These are phyloP conservation scores for Trichoderma koningii DNA, from an alignment of 2,329 filamentous ascomycete genomes.

Conservation along the genomic window DNA sequence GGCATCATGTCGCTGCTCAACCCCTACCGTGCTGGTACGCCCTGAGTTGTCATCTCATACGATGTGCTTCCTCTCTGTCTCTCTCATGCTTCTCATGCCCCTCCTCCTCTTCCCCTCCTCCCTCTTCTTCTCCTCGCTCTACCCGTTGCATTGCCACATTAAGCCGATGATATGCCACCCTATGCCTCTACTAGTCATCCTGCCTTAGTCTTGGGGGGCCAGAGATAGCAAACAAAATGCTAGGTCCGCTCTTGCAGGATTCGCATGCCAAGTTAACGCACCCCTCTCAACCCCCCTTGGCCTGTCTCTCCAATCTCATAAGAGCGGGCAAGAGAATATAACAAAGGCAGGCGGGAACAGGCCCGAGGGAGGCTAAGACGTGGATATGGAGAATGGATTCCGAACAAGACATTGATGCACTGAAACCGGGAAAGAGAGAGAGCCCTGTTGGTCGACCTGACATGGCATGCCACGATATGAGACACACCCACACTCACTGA, in stretches of 20 bases:
- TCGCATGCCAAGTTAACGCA: neutral
- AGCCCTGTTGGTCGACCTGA: too few species aligned
- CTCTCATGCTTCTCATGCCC: slow-evolving; percentile 10
- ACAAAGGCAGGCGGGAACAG: neutral
- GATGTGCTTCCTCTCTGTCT: neutral
- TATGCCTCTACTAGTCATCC: neutral
- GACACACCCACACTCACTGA: too few species aligned
- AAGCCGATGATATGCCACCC: neutral
- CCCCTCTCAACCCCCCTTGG: neutral
- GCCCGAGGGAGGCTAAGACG: neutral
- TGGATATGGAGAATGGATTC: too few species aligned
- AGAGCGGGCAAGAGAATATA: neutral
- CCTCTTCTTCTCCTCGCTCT: neutral
- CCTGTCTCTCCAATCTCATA: too few species aligned
- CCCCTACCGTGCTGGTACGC: slow-evolving; percentile 73
- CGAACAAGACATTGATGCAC: too few species aligned
- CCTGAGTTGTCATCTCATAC: slow-evolving; percentile 14
- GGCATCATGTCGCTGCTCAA: slow-evolving; percentile 67
- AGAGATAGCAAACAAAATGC: slow-evolving; percentile 5
- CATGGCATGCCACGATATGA: too few species aligned
- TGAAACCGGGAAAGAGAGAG: too few species aligned
- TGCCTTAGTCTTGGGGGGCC: neutral
- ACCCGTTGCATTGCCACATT: neutral
- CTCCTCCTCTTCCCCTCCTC: neutral
- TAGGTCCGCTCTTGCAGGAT: neutral